Evolutionary conservation across 2,329 filamentous ascomycete species (phyloP), one percentile per base, ranked within the genome.

Genomic region (Colletotrichum tabaci): DNA sequence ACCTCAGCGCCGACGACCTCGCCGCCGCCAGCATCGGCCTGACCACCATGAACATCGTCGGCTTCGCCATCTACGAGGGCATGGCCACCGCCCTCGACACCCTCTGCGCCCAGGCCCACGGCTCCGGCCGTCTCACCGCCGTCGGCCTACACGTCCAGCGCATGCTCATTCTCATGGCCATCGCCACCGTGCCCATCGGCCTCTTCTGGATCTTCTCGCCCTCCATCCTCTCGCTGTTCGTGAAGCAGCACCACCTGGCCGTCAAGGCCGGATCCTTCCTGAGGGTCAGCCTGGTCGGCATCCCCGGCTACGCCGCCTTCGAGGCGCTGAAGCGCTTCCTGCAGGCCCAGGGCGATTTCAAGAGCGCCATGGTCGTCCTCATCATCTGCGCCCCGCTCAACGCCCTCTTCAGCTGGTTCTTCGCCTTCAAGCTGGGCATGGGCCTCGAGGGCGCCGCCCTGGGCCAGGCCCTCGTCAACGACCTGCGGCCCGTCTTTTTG

Each of bases 321-420:
- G 87, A 89, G 72, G 85, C 85, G 0, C 80, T 85, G 2, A 89
- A 89, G 75, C 81, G 87, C 0, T 89, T 88, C 72, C 81, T 88
- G 3, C 87, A 89, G 75, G 85, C 87, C 0, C 87, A 89, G 73
- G 87, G 87, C 1, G 80, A 87, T 42, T 89, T 88, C 78, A 84
- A 84, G 44, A 85, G 84, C 1, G 85, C 83, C 16, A 82, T 88
- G 75, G 79, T 81, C 10, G 81, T 87, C 26, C 78, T 88, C 10
- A 56, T 87, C 2, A 74, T 87, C 30, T 84, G 84, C 49, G 82
- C 85, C 0, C 86, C 86, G 0, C 71, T 86, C 16, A 88, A 88
- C 72, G 83, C 84, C 16, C 65, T 84, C 0, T 77, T 88, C 30
- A 87, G 85, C 75, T 88, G 86, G 80, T 63, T 86, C 2, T 84